Conservation (phyloP, 2,329 filamentous ascomycete genomes). For the Xylariaceae sp. region DNA sequence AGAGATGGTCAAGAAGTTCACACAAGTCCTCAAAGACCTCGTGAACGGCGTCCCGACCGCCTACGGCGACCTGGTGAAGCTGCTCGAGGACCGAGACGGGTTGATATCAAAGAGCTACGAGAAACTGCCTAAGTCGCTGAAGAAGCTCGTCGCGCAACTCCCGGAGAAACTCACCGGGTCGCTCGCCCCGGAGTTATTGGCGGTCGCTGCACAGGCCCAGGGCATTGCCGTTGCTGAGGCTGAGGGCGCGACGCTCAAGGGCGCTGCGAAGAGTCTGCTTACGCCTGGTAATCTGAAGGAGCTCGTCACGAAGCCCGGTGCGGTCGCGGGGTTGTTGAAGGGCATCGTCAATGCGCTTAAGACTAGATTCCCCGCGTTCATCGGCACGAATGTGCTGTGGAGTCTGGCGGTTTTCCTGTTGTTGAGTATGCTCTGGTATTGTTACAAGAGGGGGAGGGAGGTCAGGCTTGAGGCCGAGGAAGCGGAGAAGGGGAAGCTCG, state of each 20-base stretch:
- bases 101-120: slow-evolving; percentile 58
- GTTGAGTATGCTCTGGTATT: slow-evolving; percentile 96
- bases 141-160: slow-evolving; percentile 81
- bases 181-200: slow-evolving; percentile 77
- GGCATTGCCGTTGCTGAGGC: slow-evolving; percentile 48
- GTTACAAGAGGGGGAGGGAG: slow-evolving; percentile 90
- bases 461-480: slow-evolving; percentile 66
- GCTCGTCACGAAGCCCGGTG: slow-evolving; percentile 80
- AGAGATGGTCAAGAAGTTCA: slow-evolving; percentile 78
- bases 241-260: slow-evolving; percentile 39
- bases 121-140: slow-evolving; percentile 70
- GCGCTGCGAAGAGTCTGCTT: slow-evolving; percentile 62
- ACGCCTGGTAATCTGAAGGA: slow-evolving; percentile 71
- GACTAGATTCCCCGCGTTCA: slow-evolving; percentile 81
- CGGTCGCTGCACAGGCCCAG: slow-evolving; percentile 71
- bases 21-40: slow-evolving; percentile 84
- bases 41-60: slow-evolving; percentile 91
- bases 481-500: slow-evolving; percentile 31
- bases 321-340: slow-evolving; percentile 76
- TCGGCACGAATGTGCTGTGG: slow-evolving; percentile 89
- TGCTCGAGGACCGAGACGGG: slow-evolving; percentile 59
- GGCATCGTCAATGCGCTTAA: slow-evolving; percentile 90
- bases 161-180: slow-evolving; percentile 75
- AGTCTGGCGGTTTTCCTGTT: slow-evolving; percentile 84
- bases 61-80: slow-evolving; percentile 73